Evolutionary conservation across 2,329 filamentous ascomycete species (phyloP), one percentile per base, ranked within the genome.

Genomic region (Fusarium praegraminearum): DNA sequence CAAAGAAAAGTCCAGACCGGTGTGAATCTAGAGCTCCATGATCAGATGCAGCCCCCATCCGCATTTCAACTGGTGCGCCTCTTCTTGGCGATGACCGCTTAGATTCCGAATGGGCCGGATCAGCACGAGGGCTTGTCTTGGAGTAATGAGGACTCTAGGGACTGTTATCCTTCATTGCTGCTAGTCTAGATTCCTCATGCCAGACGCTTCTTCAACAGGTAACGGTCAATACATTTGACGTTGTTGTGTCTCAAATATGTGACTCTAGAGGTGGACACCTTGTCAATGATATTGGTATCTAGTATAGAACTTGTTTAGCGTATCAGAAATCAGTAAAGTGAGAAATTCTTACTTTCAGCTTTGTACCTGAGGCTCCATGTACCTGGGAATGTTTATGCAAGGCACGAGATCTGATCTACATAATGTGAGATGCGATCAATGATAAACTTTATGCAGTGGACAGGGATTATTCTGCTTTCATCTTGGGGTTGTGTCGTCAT

Each of bases 31-130:
- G 28, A 26, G 15, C 11, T 36, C 12, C 16, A 12, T 22, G 3
- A 11, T 8, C 12, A 30, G 15, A 0, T 22, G 8, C 44, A 32
- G 5, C 10, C 18, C 8, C 15, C 8, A n/a, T 12, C 18, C 16
- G 9, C 30, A 35, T 50, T 47, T 33, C 16, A 12, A 22, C 24
- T 28, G 7, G 8, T 44, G 26, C 22, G 30, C n/a, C 24, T 18
- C 26, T 18, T 38, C 55, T 59, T 40, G 24, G 38, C 32, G 13
- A 28, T 30, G 40, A 3, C 6, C 13, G 5, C 16, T 38, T 32
- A 11, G 7, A 22, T 59, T 50, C 53, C 62, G 67, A 60, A 7
- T 11, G 5, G n/a, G 11, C 67, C 62, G 57, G 53, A 67, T 64
- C 57, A 18, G 22, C 57, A 6, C 16, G 12, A 1, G 5, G 15